These are phyloP conservation scores for Clitocybe nebularis DNA, from an alignment of 1,284 basidiomycete species.

Conservation along the genomic window DNA sequence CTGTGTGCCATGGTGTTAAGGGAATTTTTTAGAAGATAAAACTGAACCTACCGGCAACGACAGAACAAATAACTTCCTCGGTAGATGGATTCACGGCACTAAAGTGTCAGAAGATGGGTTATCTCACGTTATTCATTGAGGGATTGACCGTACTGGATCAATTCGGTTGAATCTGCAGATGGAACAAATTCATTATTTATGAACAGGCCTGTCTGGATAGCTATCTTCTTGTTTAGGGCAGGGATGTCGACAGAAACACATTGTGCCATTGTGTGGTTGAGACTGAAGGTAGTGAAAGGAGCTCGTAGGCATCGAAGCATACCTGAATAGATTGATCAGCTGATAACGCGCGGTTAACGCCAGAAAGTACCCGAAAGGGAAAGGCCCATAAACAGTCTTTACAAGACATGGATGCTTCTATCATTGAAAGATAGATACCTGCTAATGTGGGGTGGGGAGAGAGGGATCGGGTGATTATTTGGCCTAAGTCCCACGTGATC, in stretches of 20 bases:
- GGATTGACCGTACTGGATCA: slow-evolving; percentile 47
- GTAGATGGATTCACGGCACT: slow-evolving; percentile 74
- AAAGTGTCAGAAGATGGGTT: slow-evolving; percentile 10
- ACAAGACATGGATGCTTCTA: too few species aligned
- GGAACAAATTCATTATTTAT: slow-evolving; percentile 86
- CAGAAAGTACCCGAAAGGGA: not conserved
- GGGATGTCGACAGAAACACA: slow-evolving; percentile 33
- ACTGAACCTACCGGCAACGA: slow-evolving; percentile 55
- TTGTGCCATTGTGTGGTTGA: slow-evolving; percentile 35
- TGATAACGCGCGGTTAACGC: slow-evolving; percentile 6
- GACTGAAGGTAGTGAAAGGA: not conserved
- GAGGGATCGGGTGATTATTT: too few species aligned
- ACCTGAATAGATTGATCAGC: slow-evolving; percentile 7
- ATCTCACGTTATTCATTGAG: slow-evolving; percentile 11
- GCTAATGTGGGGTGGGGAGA: too few species aligned
- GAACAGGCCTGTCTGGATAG: slow-evolving; percentile 80
- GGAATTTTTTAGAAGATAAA: not conserved
- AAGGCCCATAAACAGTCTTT: too few species aligned
- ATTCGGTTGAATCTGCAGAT: slow-evolving; percentile 58
- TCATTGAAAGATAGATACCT: too few species aligned
- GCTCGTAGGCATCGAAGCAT: too few species aligned
- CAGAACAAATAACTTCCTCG: slow-evolving; percentile 64
- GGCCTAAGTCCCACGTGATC: too few species aligned
- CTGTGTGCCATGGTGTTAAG: slow-evolving; percentile 34
- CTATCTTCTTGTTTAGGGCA: slow-evolving; percentile 47